phyloP scores from a whole-genome alignment of 2,329 filamentous ascomycete species.

The Fusarium algeriense region DNA sequence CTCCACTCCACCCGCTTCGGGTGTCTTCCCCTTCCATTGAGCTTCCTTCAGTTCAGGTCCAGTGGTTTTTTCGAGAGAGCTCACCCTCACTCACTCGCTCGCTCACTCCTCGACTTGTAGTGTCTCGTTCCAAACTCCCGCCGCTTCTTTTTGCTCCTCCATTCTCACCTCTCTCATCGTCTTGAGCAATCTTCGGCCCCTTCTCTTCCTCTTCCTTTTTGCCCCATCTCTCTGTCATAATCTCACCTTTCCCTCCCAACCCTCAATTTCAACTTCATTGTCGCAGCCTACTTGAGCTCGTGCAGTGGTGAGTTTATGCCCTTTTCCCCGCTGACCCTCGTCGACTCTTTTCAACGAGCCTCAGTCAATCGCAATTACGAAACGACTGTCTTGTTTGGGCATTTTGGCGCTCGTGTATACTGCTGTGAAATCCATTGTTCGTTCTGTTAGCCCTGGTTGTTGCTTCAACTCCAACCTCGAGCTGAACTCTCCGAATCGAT shows the following conservation, averaged over 20 bases:
- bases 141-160: slow-evolving; percentile 38
- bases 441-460: slow-evolving; percentile 27
- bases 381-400: slow-evolving; percentile 13
- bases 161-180: slow-evolving; percentile 41
- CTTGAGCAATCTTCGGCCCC: slow-evolving; percentile 26
- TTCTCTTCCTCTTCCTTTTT: slow-evolving; percentile 35
- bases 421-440: slow-evolving; percentile 19
- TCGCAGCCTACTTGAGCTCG: slow-evolving; percentile 42
- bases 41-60: slow-evolving; percentile 40
- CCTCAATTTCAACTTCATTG: slow-evolving; percentile 40
- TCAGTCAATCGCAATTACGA: slow-evolving; percentile 24
- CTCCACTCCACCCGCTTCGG: slow-evolving; percentile 40
- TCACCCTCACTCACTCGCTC: slow-evolving; percentile 35
- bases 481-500: slow-evolving; percentile 16
- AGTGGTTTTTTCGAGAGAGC: slow-evolving; percentile 47
- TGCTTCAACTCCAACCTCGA: slow-evolving; percentile 20
- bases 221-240: slow-evolving; percentile 40
- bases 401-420: slow-evolving; percentile 15
- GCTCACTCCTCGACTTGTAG: slow-evolving; percentile 28
- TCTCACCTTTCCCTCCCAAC: slow-evolving; percentile 36
- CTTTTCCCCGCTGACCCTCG: slow-evolving; percentile 35
- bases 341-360: slow-evolving; percentile 33
- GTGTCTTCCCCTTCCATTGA: slow-evolving; percentile 48
- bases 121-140: slow-evolving; percentile 39
- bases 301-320: slow-evolving; percentile 44